Percentiles rank a stretch among this genome's conserved stretches.
phyloP scores from a whole-genome alignment of 2,329 filamentous ascomycete genomes.

The Pyrenochaeta sp. region DNA sequence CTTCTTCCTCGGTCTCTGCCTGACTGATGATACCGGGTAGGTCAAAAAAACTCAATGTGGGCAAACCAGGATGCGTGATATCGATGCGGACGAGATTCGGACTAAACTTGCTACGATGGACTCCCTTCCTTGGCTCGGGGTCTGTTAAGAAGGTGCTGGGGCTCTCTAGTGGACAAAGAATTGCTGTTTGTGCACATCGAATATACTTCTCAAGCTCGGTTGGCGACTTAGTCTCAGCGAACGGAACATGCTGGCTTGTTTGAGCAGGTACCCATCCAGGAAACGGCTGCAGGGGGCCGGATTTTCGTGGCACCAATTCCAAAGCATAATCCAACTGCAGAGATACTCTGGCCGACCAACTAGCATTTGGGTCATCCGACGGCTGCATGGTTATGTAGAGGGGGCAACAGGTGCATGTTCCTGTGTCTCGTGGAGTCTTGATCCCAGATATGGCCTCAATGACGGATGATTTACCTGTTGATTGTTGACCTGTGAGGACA shows the following conservation, averaged over 20 bases:
- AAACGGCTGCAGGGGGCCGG: slow-evolving; percentile 57
- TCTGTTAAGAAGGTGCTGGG: no score
- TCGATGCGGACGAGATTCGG: slow-evolving; percentile 83
- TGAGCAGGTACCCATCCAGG: slow-evolving; percentile 67
- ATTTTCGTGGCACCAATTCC: slow-evolving; percentile 47
- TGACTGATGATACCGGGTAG: slow-evolving; percentile 83
- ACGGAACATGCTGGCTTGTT: slow-evolving; percentile 58
- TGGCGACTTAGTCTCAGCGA: slow-evolving; percentile 70
- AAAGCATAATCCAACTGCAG: slow-evolving; percentile 73
- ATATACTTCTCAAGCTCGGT: slow-evolving; percentile 72
- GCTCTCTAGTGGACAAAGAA: slow-evolving; percentile 69
- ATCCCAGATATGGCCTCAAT: slow-evolving; percentile 66
- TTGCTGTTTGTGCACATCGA: slow-evolving; percentile 78
- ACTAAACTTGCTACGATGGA: slow-evolving; percentile 72
- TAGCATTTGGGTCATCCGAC: slow-evolving; percentile 52
- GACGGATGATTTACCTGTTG: slow-evolving; percentile 78
- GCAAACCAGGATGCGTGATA: slow-evolving; percentile 75
- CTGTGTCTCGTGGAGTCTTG: slow-evolving; percentile 73
- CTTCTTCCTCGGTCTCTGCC: slow-evolving; percentile 57
- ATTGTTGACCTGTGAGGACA: slow-evolving; percentile 68
- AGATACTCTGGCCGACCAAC: slow-evolving; percentile 74
- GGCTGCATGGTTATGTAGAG: slow-evolving; percentile 77
- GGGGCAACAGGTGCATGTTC: slow-evolving; percentile 82
- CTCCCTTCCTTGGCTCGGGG: neutral
- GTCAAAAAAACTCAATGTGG: slow-evolving; percentile 83